Evolutionary conservation across 2,329 filamentous ascomycete species (phyloP).

Genomic region (Mycosphaerella sp.): DNA sequence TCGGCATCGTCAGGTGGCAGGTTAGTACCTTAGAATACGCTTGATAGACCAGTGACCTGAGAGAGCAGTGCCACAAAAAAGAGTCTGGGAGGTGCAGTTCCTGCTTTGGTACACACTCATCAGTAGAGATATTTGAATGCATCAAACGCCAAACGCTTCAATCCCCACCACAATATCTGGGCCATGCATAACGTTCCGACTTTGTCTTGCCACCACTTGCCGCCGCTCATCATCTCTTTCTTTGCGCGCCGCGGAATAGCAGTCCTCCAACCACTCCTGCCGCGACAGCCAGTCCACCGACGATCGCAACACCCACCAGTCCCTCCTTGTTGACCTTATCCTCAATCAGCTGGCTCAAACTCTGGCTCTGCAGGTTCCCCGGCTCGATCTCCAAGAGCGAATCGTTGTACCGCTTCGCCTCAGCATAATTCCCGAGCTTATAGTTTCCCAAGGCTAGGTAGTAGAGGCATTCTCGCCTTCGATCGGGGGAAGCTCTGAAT

Average conservation of each 20-base stretch:
- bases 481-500: slow-evolving; percentile 87
- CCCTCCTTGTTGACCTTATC: slow-evolving; percentile 95
- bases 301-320: slow-evolving; percentile 86
- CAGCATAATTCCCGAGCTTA: slow-evolving; percentile 95
- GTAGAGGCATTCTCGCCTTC: slow-evolving; percentile 94
- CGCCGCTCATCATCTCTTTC: slow-evolving; percentile 24
- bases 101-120: slow-evolving; percentile 4
- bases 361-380: slow-evolving; percentile 80
- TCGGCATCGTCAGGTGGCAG: too few species aligned
- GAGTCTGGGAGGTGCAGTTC: background rate
- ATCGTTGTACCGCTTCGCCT: slow-evolving; percentile 92
- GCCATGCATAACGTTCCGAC: background rate
- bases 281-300: slow-evolving; percentile 85
- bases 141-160: slow-evolving; percentile 7
- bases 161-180: background rate
- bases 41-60: background rate
- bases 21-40: background rate
- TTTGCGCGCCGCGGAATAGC: slow-evolving; percentile 63
- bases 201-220: background rate
- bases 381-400: slow-evolving; percentile 85
- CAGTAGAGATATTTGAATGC: background rate
- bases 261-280: slow-evolving; percentile 90
- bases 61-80: background rate
- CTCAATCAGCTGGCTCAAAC: slow-evolving; percentile 81
- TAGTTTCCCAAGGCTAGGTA: slow-evolving; percentile 96